phyloP scores from a whole-genome alignment of 2,329 filamentous ascomycete species.

The Graphium sp. region DNA sequence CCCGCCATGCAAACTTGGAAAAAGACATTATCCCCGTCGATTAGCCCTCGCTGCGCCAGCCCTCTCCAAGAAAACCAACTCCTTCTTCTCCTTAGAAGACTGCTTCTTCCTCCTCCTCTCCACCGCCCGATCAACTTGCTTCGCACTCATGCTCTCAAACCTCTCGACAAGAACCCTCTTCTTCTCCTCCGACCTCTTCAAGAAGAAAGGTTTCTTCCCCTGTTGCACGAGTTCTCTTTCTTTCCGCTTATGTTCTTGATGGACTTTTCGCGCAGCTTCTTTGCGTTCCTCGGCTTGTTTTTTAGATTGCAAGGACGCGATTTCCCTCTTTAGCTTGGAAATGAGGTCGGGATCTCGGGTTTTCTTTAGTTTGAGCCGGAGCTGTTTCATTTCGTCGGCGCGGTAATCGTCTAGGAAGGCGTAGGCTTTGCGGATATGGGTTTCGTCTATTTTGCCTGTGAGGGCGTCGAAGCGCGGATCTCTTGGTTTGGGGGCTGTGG shows the following conservation, averaged over 20 bases:
- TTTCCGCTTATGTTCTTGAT: slow-evolving; percentile 59
- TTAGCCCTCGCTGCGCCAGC: slow-evolving; percentile 6
- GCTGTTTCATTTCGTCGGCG: slow-evolving; percentile 60
- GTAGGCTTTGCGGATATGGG: slow-evolving; percentile 55
- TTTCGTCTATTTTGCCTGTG: slow-evolving; percentile 31
- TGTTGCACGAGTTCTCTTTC: slow-evolving; percentile 76
- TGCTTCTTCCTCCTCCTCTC: slow-evolving; percentile 84
- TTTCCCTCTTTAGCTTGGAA: slow-evolving; percentile 52
- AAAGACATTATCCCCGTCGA: slow-evolving; percentile 2
- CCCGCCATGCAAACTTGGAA: too few relatives aligned
- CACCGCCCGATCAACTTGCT: slow-evolving; percentile 69
- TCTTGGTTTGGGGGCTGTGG: slow-evolving; percentile 41
- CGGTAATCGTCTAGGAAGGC: slow-evolving; percentile 79
- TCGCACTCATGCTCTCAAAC: slow-evolving; percentile 70
- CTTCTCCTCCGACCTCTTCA: slow-evolving; percentile 88
- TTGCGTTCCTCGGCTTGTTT: slow-evolving; percentile 54
- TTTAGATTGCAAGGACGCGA: slow-evolving; percentile 65
- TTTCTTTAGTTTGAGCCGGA: slow-evolving; percentile 50
- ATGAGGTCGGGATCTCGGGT: slow-evolving; percentile 48
- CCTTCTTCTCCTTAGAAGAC: slow-evolving; percentile 68
- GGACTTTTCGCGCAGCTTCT: slow-evolving; percentile 51
- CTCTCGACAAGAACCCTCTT: slow-evolving; percentile 64
- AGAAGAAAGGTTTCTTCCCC: slow-evolving; percentile 84
- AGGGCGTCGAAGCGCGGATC: slow-evolving; percentile 80
- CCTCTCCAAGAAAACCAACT: slow-evolving; percentile 29